Percentiles rank a stretch among this genome's conserved stretches.
Conservation (phyloP, 148 eudicot species). For the Rhododendron griersonianum region DNA sequence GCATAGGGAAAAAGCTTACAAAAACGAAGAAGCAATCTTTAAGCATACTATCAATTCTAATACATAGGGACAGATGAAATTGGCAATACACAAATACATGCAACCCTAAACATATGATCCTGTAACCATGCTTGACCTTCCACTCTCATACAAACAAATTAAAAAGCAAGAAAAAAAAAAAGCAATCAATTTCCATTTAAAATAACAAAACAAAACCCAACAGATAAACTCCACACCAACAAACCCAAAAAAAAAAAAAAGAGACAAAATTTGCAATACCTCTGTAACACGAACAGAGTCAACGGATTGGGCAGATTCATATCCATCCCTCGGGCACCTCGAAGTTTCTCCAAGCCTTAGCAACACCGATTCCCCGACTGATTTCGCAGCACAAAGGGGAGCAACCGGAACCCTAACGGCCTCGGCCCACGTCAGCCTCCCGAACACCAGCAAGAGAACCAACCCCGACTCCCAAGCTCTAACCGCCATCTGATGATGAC, state of each 20-base stretch:
- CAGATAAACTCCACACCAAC: background rate
- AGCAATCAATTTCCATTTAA: background rate
- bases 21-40: background rate
- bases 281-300: conserved; percentile 43
- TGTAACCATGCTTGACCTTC: background rate
- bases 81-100: background rate
- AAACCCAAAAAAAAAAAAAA: background rate
- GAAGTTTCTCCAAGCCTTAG: conserved; percentile 39
- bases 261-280: conserved; percentile 30
- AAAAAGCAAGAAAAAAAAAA: background rate
- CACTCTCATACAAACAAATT: background rate
- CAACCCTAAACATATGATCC: background rate
- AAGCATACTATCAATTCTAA: background rate
- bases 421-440: conserved; percentile 35
- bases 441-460: conserved; percentile 25
- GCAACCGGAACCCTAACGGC: conserved; percentile 32
- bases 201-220: background rate
- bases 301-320: conserved; percentile 9
- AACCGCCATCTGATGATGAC: no score
- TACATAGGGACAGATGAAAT: background rate
- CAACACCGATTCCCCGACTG: conserved; percentile 43
- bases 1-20: no score
- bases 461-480: no score
- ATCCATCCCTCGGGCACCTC: conserved; percentile 30
- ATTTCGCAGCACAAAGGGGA: conserved; percentile 33